phyloP scores from a whole-genome alignment of 1,284 basidiomycete genomes.

The Trametes hirsuta region DNA sequence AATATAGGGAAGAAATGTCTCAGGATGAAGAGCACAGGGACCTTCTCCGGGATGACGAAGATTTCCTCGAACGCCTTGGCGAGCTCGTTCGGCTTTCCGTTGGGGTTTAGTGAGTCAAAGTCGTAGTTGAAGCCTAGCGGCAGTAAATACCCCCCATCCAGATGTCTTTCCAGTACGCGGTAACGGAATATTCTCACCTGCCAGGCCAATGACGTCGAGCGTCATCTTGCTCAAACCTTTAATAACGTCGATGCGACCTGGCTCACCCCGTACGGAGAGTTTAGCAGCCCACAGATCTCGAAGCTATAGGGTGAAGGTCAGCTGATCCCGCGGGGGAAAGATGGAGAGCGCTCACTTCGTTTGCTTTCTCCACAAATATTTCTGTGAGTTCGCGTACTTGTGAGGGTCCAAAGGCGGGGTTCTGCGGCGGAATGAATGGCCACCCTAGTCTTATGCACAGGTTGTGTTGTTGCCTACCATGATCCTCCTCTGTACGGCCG shows the following conservation, averaged over 20 bases:
- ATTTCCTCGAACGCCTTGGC: constrained; percentile 40
- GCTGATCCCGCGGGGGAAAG: background rate
- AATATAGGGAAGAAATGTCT: constrained; percentile 15
- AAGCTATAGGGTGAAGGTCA: constrained; percentile 21
- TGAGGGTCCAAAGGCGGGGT: constrained; percentile 59
- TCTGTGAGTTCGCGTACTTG: constrained; percentile 57
- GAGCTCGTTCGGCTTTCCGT: constrained; percentile 41
- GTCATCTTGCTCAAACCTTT: constrained; percentile 46
- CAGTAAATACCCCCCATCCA: background rate
- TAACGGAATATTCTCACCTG: constrained; percentile 33
- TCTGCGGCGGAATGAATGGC: constrained; percentile 33
- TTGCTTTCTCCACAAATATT: constrained; percentile 58
- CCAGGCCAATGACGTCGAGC: constrained; percentile 53
- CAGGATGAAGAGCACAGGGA: constrained; percentile 10
- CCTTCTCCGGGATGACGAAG: constrained; percentile 2
- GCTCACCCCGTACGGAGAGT: constrained; percentile 9
- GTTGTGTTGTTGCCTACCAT: constrained; percentile 5
- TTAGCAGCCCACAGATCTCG: constrained; percentile 32
- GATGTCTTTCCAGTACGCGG: background rate
- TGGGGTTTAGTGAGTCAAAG: constrained; percentile 42
- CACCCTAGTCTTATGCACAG: no score
- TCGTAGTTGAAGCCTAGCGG: constrained; percentile 51
- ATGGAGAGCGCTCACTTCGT: constrained; percentile 38
- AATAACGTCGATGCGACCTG: constrained; percentile 43
- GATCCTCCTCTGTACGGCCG: constrained; percentile 12